Evolutionary conservation across 495 filamentous ascomycete genomes (phyloP), one percentile per base, ranked within the genome.

Genomic region (Cercophora scortea): DNA sequence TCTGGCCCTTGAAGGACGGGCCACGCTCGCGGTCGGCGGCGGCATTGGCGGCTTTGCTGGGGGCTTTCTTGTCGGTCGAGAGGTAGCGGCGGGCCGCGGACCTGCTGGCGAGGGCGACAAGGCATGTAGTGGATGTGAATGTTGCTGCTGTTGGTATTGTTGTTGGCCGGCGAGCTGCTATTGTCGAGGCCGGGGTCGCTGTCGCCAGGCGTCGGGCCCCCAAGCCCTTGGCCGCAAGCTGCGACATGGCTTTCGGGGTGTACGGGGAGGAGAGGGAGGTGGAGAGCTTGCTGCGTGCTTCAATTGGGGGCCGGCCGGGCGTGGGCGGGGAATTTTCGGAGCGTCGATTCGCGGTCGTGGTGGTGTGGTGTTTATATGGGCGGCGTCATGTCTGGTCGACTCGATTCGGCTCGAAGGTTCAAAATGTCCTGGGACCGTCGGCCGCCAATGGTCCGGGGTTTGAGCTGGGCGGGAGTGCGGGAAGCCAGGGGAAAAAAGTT

Each of bases 1-100:
- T 72, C 72, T 98, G 93, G 15, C 83, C 86, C 56, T 87, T 82
- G 74, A 98, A 96, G 4, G 81, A 79, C 42, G 69, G 60, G 25
- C 62, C 68, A 9, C 12, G 40, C 4, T 15, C 36, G 40, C 16
- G 39, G 18, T 6, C 16, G 15, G 43, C 17, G 18, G 43, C 17
- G 8, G 25, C 34, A 33, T 47, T 49, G 12, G 17, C 13, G 12
- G 32, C 10, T 18, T 13, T 38, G n/a, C n/a, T n/a, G 13, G 46
- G 35, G 38, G 48, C 50, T 2, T 61, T 58, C 44, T 60, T 61
- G 18, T 65, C 65, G 11, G 60, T 51, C 47, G 64, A 59, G 11
- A 47, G 38, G 45, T 50, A 49, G 42, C 66, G 55, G 25, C 25
- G 25, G 25, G 25, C 25, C 2, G 25, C 25, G 25, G 25, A 25